Evolutionary conservation across 495 filamentous ascomycete species (phyloP).

Genomic region (Ramalina peruviana): DNA sequence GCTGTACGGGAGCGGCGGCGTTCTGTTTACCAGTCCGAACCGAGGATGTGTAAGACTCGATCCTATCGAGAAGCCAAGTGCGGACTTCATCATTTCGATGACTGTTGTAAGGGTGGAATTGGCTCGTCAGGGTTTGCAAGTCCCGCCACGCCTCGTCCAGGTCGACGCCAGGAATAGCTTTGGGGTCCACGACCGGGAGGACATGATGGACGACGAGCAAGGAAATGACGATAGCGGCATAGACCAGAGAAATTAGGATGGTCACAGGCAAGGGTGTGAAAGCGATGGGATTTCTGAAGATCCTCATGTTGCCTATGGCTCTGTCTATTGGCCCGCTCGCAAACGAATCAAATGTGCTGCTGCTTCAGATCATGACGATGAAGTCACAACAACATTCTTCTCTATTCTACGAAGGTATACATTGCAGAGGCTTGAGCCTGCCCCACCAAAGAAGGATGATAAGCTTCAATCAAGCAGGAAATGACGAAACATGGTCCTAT

Average conservation of each 20-base stretch:
- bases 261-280: slow-evolving; percentile 59
- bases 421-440: too few relatives aligned
- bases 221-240: slow-evolving; percentile 53
- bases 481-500: too few relatives aligned
- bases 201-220: slow-evolving; percentile 61
- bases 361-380: too few relatives aligned
- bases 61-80: slow-evolving; percentile 57
- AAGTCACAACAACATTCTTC: too few relatives aligned
- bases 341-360: too few relatives aligned
- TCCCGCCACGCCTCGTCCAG: slow-evolving; percentile 79
- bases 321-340: neutral
- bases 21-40: slow-evolving; percentile 22
- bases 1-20: slow-evolving; percentile 11
- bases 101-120: slow-evolving; percentile 82
- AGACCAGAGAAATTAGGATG: slow-evolving; percentile 53
- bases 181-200: slow-evolving; percentile 50
- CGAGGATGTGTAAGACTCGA: slow-evolving; percentile 49
- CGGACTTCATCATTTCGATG: slow-evolving; percentile 67
- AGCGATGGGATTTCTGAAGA: slow-evolving; percentile 37
- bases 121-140: slow-evolving; percentile 55
- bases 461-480: too few relatives aligned
- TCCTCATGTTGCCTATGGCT: slow-evolving; percentile 9
- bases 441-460: too few relatives aligned
- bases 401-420: too few relatives aligned
- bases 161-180: slow-evolving; percentile 49